phyloP scores from a whole-genome alignment of 1,284 basidiomycete species.

The Ustilago lituana region DNA sequence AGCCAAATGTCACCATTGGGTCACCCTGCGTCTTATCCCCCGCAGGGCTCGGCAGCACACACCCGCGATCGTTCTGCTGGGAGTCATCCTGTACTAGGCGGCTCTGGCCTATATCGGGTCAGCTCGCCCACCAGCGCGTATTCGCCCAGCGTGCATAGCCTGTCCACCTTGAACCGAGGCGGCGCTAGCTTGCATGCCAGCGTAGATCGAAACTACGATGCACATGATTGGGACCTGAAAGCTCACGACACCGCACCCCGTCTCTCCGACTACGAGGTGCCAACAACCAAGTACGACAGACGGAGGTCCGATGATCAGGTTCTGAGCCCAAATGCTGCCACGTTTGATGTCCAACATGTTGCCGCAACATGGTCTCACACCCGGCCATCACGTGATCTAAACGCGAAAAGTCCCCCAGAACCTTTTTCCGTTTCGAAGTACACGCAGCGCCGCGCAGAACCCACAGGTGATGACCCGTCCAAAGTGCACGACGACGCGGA shows the following conservation, averaged over 20 bases:
- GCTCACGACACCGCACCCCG: too few relatives aligned
- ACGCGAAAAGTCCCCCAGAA: neutral
- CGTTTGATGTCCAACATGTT: too few relatives aligned
- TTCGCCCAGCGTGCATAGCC: constrained; percentile 17
- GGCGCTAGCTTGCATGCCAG: too few relatives aligned
- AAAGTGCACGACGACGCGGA: neutral
- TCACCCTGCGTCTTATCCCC: constrained; percentile 4
- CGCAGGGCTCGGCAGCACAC: neutral
- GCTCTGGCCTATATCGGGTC: constrained; percentile 12
- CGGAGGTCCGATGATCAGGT: too few relatives aligned
- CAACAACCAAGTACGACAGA: too few relatives aligned
- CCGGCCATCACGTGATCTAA: too few relatives aligned
- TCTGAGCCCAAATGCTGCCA: too few relatives aligned
- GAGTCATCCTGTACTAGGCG: neutral
- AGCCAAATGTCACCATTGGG: constrained; percentile 32
- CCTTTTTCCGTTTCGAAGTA: neutral
- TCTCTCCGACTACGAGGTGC: too few relatives aligned
- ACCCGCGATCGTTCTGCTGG: constrained; percentile 16
- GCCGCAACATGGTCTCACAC: too few relatives aligned
- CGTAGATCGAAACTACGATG: too few relatives aligned
- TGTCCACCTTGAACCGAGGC: constrained; percentile 24
- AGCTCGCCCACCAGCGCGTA: constrained; percentile 24
- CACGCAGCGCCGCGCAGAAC: too few relatives aligned
- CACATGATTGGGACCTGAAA: too few relatives aligned
- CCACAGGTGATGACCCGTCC: neutral